Evolutionary conservation across 768 basidiomycete species (phyloP).

Genomic region (Psilocybe cyanescens): DNA sequence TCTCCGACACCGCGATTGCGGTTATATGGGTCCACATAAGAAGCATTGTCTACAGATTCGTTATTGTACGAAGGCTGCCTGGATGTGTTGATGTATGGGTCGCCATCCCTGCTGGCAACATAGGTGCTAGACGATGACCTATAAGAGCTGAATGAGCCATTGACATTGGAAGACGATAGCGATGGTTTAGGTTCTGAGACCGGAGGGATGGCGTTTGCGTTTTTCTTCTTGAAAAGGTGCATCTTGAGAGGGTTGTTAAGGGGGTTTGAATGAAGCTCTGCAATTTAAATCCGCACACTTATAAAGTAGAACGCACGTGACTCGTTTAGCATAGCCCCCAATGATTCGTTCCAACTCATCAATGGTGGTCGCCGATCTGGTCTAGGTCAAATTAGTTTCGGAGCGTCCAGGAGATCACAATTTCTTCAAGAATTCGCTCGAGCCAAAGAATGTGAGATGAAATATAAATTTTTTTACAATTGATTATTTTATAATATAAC

Average conservation of each 20-base stretch:
- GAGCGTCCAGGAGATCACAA: no score
- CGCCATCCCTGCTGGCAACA: constrained; percentile 70
- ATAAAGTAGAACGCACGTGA: neutral
- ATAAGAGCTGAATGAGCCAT: constrained; percentile 15
- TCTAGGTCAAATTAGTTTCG: no score
- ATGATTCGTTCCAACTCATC: no score
- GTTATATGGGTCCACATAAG: constrained; percentile 50
- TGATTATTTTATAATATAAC: neutral
- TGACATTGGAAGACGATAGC: constrained; percentile 22
- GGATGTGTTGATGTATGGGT: constrained; percentile 45
- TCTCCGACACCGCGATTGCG: constrained; percentile 62
- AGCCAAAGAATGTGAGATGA: neutral
- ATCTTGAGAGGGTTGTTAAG: constrained; percentile 36
- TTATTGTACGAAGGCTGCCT: constrained; percentile 22
- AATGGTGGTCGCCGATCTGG: no score
- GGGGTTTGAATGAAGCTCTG: neutral
- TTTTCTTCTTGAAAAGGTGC: constrained; percentile 74
- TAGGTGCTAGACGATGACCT: constrained; percentile 66
- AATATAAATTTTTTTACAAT: neutral
- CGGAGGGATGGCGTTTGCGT: constrained; percentile 71
- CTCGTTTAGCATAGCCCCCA: neutral
- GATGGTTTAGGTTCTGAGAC: constrained; percentile 40
- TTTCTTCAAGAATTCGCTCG: no score
- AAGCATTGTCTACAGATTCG: constrained; percentile 15
- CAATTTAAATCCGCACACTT: neutral